Percentiles rank a stretch among this genome's conserved stretches.
phyloP scores from a whole-genome alignment of 2,329 filamentous ascomycete species.

The Fusarium foetens region DNA sequence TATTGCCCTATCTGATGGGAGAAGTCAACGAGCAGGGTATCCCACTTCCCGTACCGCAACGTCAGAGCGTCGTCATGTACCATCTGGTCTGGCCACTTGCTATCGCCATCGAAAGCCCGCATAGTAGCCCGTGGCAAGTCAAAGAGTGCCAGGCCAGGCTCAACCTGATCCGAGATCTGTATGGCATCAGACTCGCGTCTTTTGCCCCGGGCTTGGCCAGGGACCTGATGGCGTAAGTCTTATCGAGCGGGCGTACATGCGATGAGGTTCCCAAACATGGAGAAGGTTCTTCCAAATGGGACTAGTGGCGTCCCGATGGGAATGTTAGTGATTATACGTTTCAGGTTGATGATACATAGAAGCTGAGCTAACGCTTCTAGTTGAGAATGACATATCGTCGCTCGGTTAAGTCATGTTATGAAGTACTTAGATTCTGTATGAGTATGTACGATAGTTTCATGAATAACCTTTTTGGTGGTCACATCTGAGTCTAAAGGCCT shows the following conservation, averaged over 20 bases:
- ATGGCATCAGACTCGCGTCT: constrained; percentile 26
- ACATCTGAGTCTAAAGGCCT: background rate
- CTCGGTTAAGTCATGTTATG: background rate
- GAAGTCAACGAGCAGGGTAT: constrained; percentile 22
- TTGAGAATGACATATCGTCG: background rate
- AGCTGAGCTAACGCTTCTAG: background rate
- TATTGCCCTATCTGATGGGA: constrained; percentile 20
- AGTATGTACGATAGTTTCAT: background rate
- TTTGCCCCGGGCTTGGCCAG: constrained; percentile 14
- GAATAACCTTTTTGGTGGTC: background rate
- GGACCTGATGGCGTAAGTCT: constrained; percentile 8
- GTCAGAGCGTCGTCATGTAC: constrained; percentile 25
- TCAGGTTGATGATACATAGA: background rate
- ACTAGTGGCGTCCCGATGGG: background rate
- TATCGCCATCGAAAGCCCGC: constrained; percentile 2
- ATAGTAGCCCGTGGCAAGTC: constrained; percentile 11
- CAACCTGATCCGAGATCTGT: constrained; percentile 10
- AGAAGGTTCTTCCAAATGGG: background rate
- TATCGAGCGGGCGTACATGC: background rate
- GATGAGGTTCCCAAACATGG: background rate
- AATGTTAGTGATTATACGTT: background rate
- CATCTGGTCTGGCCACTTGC: constrained; percentile 28
- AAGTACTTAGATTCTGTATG: background rate
- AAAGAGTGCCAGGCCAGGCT: constrained; percentile 8
- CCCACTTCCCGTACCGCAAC: constrained; percentile 15